Evolutionary conservation across 1,284 basidiomycete genomes (phyloP), one percentile per base, ranked within the genome.

Genomic region (Entoloma clypeatum): DNA sequence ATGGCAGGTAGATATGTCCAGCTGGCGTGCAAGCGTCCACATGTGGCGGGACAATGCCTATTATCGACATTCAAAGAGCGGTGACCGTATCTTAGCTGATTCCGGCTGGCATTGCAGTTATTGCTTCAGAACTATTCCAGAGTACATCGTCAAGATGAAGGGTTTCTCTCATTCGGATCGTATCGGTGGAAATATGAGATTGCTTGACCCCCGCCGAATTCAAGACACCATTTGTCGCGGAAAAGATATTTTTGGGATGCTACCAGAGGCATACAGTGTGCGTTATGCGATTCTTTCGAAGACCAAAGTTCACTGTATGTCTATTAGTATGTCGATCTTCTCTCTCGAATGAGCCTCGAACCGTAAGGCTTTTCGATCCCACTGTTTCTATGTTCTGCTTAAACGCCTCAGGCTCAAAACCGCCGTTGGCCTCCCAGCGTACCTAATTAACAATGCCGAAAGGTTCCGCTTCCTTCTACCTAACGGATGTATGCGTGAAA

Each of bases 161-260:
- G 73, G 79, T 1, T 83, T 78, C 59, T 81, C 78, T 5, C 81
- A 84, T 63, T 68, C 75, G 14, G 81, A 84, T 48, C 72, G 81
- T 19, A 73, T 84, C 16, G 77, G 74, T 22, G 75, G 71, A n/a
- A 62, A 74, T n/a, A 54, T 65, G 24, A 59, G 69, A 11, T 62
- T 81, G 2, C 63, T 82, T 21, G 63, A 74, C 14, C 74, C 74
- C 0, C 56, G 61, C 21, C 59, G 71, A 34, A 81, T 86, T 28
- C 79, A 83, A 52, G 57, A 72, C 25, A 74, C 69, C 7, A 76
- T 84, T 36, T 84, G 81, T 52, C 58, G 60, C 28, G 81, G 81
- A 5, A 72, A 72, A 45, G 80, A 84, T 48, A 75, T 83, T 16
- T 84, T 82, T 54, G 72, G 69, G 5, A 81, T 81, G 78, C 57